A percentile compares a stretch with the other conserved stretches of the same genome.
Evolutionary conservation across 441 rosid species (phyloP).

Genomic region (Gossypium aridum): DNA sequence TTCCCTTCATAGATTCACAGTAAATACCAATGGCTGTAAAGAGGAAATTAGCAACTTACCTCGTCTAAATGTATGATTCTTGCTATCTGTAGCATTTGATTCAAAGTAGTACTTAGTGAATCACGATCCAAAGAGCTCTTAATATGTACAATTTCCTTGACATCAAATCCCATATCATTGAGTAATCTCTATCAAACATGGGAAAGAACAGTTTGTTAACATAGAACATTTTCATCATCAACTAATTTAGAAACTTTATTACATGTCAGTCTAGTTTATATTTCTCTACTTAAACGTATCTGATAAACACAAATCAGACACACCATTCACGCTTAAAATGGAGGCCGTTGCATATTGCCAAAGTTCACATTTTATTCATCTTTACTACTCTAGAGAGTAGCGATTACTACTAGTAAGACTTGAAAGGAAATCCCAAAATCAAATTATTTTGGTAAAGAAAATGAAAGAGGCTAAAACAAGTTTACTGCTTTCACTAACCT

Average conservation of each 20-base stretch:
- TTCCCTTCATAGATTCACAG: not conserved
- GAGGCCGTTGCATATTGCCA: not conserved
- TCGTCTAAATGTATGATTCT: slow-evolving; percentile 70
- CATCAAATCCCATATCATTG: slow-evolving; percentile 40
- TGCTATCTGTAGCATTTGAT: slow-evolving; percentile 49
- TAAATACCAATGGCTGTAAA: not conserved
- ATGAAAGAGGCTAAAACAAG: not conserved
- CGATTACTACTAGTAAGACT: not conserved
- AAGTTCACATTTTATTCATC: not conserved
- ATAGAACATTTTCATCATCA: not conserved
- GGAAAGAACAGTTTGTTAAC: not conserved
- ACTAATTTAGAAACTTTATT: not conserved
- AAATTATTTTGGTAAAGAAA: slow-evolving; percentile 6
- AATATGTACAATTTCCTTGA: slow-evolving; percentile 37
- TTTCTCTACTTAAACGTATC: not conserved
- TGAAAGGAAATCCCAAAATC: not conserved
- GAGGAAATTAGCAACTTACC: slow-evolving; percentile 30
- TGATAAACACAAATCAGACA: not conserved
- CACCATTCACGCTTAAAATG: not conserved
- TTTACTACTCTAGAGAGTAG: not conserved
- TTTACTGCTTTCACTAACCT: slow-evolving; percentile 35
- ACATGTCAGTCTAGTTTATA: not conserved
- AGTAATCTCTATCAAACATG: slow-evolving; percentile 47
- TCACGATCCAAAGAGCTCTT: slow-evolving; percentile 28
- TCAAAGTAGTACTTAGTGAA: slow-evolving; percentile 29